A percentile compares a stretch with the other conserved stretches of the same genome.
These are phyloP conservation scores for Nothophaeocryptopus gaeumannii DNA, from an alignment of 2,329 filamentous ascomycete species.

Conservation along the genomic window DNA sequence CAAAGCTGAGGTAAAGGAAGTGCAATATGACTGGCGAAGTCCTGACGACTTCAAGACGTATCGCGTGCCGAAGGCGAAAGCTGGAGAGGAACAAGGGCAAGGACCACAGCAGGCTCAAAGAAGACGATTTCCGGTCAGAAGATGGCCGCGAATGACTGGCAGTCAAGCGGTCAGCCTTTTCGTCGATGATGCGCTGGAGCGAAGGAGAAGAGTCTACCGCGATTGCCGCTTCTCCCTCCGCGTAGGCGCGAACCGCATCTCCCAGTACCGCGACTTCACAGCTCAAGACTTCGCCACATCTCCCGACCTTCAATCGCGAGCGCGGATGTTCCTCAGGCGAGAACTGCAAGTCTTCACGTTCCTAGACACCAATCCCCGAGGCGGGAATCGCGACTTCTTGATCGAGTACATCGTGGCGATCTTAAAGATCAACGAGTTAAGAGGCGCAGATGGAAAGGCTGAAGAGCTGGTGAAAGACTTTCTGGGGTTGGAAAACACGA, in stretches of 20 bases:
- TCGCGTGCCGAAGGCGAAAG: constrained; percentile 14
- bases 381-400: constrained; percentile 61
- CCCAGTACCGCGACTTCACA: constrained; percentile 70
- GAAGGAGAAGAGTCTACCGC: constrained; percentile 70
- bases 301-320: constrained; percentile 67
- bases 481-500: constrained; percentile 68
- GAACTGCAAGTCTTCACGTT: constrained; percentile 83
- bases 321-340: constrained; percentile 75
- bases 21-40: constrained; percentile 63
- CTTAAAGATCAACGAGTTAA: constrained; percentile 76
- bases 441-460: constrained; percentile 72
- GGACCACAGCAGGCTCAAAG: not conserved
- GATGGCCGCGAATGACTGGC: not conserved
- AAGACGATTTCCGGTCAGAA: constrained; percentile 1
- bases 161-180: constrained; percentile 1
- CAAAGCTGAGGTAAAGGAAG: constrained; percentile 52
- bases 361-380: constrained; percentile 44
- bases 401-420: constrained; percentile 84
- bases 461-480: constrained; percentile 78
- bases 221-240: constrained; percentile 72
- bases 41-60: constrained; percentile 59
- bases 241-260: constrained; percentile 76
- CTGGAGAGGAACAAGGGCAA: not conserved
- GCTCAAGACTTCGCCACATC: constrained; percentile 64
- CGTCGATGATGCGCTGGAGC: constrained; percentile 46